phyloP scores from a whole-genome alignment of 306 rosid species.

The Ceratonia siliqua region DNA sequence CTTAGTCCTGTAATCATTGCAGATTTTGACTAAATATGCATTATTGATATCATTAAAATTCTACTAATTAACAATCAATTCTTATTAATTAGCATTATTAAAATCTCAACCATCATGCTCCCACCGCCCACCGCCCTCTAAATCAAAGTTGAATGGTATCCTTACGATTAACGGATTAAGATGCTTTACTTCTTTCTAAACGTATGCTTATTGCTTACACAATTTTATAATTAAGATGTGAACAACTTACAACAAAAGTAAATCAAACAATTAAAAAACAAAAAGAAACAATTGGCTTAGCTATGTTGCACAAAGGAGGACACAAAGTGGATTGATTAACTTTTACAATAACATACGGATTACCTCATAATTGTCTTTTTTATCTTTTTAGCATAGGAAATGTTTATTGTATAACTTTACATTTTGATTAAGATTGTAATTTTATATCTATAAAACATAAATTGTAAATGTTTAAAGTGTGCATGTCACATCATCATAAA shows the following conservation, averaged over 20 bases:
- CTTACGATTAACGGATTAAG: background rate
- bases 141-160: background rate
- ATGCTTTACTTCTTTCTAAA: slow-evolving; percentile 1
- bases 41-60: background rate
- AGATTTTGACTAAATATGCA: background rate
- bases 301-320: background rate
- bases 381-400: too few relatives aligned
- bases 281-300: background rate
- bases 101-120: background rate
- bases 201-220: background rate
- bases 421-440: too few relatives aligned
- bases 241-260: slow-evolving; percentile 1
- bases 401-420: too few relatives aligned
- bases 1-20: background rate
- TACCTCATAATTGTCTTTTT: too few relatives aligned
- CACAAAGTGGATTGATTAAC: too few relatives aligned
- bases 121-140: background rate
- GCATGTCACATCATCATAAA: too few relatives aligned
- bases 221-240: background rate
- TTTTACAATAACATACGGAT: background rate
- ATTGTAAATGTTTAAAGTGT: too few relatives aligned
- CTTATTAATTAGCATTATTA: background rate
- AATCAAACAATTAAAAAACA: background rate
- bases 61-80: background rate
- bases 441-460: too few relatives aligned